These are phyloP conservation scores for Diaporthe vexans DNA, from an alignment of 2,329 filamentous ascomycete genomes.

Conservation along the genomic window DNA sequence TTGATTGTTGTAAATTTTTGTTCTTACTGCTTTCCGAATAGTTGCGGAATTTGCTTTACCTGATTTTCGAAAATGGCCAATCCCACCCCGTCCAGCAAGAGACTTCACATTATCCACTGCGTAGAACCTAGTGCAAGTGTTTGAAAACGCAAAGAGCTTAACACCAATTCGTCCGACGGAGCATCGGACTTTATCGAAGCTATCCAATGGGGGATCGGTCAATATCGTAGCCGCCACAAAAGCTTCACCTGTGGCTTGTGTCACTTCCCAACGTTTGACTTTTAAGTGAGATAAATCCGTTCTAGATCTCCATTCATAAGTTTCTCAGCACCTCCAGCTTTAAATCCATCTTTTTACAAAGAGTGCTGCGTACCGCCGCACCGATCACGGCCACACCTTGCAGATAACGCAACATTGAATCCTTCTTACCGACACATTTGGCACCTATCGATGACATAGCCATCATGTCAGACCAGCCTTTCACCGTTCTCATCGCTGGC, in stretches of 20 bases:
- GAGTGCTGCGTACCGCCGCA: no score
- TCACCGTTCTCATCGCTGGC: conserved; percentile 61
- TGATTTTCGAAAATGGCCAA: not conserved
- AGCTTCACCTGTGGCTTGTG: not conserved
- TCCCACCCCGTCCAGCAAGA: not conserved
- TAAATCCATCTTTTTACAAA: not conserved
- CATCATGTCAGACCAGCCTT: not conserved
- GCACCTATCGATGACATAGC: not conserved
- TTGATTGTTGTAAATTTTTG: no score
- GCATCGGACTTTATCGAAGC: not conserved
- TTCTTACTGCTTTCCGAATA: not conserved
- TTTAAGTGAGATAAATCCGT: not conserved
- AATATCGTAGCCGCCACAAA: no score
- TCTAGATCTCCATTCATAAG: not conserved
- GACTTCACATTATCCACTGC: not conserved
- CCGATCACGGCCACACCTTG: not conserved
- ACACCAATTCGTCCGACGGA: not conserved
- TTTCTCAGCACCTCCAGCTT: not conserved
- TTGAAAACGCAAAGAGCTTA: no score
- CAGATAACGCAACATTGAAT: not conserved
- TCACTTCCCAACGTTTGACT: not conserved
- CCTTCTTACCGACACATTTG: not conserved
- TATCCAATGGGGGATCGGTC: no score
- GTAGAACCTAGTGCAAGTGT: not conserved
- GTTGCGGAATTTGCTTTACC: not conserved